Conservation (phyloP, 441 rosid species). For the Pelargonium cotyledonis region DNA sequence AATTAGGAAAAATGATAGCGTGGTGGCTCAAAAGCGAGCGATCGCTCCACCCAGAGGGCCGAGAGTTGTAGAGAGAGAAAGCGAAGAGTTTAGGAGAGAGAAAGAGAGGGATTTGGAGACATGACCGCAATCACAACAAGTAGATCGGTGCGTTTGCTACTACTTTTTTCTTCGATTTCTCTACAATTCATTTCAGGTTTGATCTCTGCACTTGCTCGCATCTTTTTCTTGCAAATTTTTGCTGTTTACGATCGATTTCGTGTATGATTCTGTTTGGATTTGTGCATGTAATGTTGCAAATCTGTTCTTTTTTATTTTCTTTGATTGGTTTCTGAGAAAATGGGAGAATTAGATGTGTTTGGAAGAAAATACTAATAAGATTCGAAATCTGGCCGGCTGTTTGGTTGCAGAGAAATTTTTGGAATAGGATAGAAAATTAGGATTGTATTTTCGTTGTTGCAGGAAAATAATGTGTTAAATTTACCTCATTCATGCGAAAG, state of each 20-base stretch:
- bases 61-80: neutral
- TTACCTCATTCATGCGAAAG: neutral
- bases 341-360: neutral
- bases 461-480: neutral
- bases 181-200: conserved; percentile 60
- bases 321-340: conserved; percentile 18
- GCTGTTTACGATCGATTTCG: neutral
- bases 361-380: neutral
- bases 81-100: conserved; percentile 10
- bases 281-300: neutral
- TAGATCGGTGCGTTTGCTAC: conserved; percentile 29
- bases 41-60: conserved; percentile 2
- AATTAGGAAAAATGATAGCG: neutral
- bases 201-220: conserved; percentile 10
- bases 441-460: no score
- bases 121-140: conserved; percentile 35
- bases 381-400: neutral
- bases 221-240: neutral
- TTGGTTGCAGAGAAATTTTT: neutral
- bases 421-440: neutral
- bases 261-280: conserved; percentile 1
- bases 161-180: conserved; percentile 43
- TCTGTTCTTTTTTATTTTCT: neutral
- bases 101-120: conserved; percentile 8
- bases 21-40: conserved; percentile 6